phyloP scores from a whole-genome alignment of 2,329 filamentous ascomycete species.

The Cytospora paraplurivora region DNA sequence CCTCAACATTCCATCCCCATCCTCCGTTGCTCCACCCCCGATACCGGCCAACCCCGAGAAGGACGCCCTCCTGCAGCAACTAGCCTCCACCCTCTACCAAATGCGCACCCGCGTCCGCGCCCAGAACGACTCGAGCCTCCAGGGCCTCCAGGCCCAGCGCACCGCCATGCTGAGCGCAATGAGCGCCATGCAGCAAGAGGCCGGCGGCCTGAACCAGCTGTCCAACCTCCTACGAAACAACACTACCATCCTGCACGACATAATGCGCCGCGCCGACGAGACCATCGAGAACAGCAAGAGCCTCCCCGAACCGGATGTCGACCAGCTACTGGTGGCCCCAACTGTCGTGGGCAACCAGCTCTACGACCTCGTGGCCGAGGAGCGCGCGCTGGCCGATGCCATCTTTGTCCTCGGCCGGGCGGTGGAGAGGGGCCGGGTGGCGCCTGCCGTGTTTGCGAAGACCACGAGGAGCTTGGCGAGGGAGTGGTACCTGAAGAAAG shows the following conservation, averaged over 20 bases:
- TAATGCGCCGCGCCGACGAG: slow-evolving; percentile 75
- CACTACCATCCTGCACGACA: slow-evolving; percentile 74
- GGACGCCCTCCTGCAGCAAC: slow-evolving; percentile 77
- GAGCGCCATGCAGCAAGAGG: slow-evolving; percentile 71
- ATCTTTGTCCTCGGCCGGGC: slow-evolving; percentile 80
- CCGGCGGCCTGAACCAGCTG: slow-evolving; percentile 69
- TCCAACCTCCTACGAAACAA: slow-evolving; percentile 74
- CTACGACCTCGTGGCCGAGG: slow-evolving; percentile 86
- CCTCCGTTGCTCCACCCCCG: slow-evolving; percentile 69
- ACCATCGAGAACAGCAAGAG: slow-evolving; percentile 73
- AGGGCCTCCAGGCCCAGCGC: slow-evolving; percentile 77
- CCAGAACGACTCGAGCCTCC: slow-evolving; percentile 74
- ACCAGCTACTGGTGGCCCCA: slow-evolving; percentile 89
- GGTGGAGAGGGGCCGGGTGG: slow-evolving; percentile 71
- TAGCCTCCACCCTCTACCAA: slow-evolving; percentile 69
- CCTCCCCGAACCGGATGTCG: slow-evolving; percentile 73
- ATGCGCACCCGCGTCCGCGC: slow-evolving; percentile 69
- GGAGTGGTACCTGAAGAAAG: slow-evolving; percentile 85
- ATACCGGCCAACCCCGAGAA: slow-evolving; percentile 96
- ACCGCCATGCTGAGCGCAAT: slow-evolving; percentile 73
- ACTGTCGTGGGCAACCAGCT: slow-evolving; percentile 92
- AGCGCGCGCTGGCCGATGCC: slow-evolving; percentile 81
- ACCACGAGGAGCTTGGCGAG: slow-evolving; percentile 73
- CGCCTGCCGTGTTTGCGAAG: slow-evolving; percentile 74
- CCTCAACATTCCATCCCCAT: slow-evolving; percentile 50